phyloP scores from a whole-genome alignment of 2,329 filamentous ascomycete species.

The Alternaria incomplexa region DNA sequence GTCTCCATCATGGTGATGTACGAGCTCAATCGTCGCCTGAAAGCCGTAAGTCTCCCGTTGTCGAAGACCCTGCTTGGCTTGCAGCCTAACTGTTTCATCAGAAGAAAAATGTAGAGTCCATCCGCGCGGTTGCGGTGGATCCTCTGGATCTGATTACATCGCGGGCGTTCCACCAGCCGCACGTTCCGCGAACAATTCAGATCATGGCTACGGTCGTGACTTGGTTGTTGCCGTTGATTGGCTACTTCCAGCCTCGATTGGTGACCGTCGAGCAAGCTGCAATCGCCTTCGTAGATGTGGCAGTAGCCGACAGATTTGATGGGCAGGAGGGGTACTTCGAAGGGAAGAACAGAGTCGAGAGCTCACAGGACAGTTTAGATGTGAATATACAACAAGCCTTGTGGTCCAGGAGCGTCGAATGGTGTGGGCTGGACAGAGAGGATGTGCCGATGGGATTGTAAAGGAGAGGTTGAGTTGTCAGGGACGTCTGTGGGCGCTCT shows the following conservation, averaged over 20 bases:
- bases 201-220: conserved; percentile 35
- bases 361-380: conserved; percentile 40
- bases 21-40: conserved; percentile 47
- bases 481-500: neutral
- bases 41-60: conserved; percentile 29
- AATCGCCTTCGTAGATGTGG: conserved; percentile 37
- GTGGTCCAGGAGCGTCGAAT: conserved; percentile 47
- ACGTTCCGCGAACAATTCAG: conserved; percentile 37
- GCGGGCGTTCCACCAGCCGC: conserved; percentile 40
- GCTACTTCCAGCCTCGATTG: conserved; percentile 36
- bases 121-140: conserved; percentile 44
- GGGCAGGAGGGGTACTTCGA: conserved; percentile 47
- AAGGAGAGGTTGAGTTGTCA: neutral
- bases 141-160: conserved; percentile 47
- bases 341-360: conserved; percentile 36
- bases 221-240: conserved; percentile 37
- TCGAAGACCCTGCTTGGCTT: neutral
- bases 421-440: conserved; percentile 23
- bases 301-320: conserved; percentile 30
- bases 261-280: conserved; percentile 41
- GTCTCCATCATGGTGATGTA: conserved; percentile 51
- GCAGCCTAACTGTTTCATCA: conserved; percentile 5
- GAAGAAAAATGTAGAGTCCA: conserved; percentile 30
- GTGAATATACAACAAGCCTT: conserved; percentile 38
- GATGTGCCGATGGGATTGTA: conserved; percentile 14